phyloP scores from a whole-genome alignment of 2,329 filamentous ascomycete genomes.

The Monosporascus sp. region DNA sequence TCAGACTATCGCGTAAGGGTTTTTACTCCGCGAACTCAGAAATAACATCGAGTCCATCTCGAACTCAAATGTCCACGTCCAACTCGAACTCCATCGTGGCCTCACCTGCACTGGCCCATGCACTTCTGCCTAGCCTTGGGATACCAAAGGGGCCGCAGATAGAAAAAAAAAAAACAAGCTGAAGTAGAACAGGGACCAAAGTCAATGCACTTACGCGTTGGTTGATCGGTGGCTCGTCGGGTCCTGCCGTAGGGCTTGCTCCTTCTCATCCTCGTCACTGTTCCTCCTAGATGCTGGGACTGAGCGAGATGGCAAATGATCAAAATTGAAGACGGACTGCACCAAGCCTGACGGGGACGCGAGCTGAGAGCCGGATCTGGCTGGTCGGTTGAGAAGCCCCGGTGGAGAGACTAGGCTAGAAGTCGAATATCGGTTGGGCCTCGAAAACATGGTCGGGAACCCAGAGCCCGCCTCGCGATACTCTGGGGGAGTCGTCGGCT shows the following conservation, averaged over 20 bases:
- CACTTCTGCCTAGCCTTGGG: no score
- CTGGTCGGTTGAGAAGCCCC: conserved; percentile 66
- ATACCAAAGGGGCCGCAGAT: no score
- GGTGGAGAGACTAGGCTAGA: conserved; percentile 81
- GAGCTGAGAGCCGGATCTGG: conserved; percentile 71
- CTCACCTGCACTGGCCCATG: no score
- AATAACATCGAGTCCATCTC: no score
- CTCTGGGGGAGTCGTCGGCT: conserved; percentile 94
- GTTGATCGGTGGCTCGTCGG: conserved; percentile 67
- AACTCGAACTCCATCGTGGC: no score
- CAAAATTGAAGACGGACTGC: conserved; percentile 54
- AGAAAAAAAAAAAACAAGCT: background rate
- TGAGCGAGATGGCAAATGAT: conserved; percentile 72
- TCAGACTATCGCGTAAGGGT: no score
- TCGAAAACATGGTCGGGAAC: conserved; percentile 74
- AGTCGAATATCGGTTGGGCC: conserved; percentile 82
- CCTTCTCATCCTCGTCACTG: conserved; percentile 86
- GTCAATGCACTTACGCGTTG: conserved; percentile 65
- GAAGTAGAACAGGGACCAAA: background rate
- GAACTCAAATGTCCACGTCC: no score
- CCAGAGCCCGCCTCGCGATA: conserved; percentile 68
- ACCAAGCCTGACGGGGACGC: conserved; percentile 66
- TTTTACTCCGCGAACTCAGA: no score
- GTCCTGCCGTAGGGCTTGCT: conserved; percentile 64
- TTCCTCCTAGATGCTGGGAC: conserved; percentile 83